phyloP scores from a whole-genome alignment of 2,329 filamentous ascomycete genomes.

The Myriosclerotinia scirpicola region DNA sequence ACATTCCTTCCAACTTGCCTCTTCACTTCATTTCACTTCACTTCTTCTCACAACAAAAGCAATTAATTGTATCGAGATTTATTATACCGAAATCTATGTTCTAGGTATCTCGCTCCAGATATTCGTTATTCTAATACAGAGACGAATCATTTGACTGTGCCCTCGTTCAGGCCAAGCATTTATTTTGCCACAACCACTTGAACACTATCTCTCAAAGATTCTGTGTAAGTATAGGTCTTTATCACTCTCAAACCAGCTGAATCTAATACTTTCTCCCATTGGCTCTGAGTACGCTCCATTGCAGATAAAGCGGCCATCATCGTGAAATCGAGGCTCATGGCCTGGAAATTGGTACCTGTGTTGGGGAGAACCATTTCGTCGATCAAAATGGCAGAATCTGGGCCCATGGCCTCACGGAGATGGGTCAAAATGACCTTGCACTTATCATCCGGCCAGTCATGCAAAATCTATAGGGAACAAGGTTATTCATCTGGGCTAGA shows the following conservation, averaged over 20 bases:
- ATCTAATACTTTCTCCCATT: conserved; percentile 8
- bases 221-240: conserved; percentile 6
- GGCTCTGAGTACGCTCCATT: conserved; percentile 41
- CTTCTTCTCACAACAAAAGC: not conserved
- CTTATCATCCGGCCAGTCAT: conserved; percentile 44
- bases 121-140: not conserved
- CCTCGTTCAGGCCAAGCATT: not conserved
- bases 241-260: not conserved
- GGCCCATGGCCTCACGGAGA: conserved; percentile 10
- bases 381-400: conserved; percentile 41
- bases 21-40: not conserved
- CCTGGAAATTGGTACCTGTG: conserved; percentile 39
- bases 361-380: conserved; percentile 46
- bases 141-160: not conserved
- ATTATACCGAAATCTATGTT: not conserved
- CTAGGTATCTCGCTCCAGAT: too few relatives aligned
- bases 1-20: not conserved
- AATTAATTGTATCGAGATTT: not conserved
- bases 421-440: conserved; percentile 19
- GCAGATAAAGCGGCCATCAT: conserved; percentile 43
- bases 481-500: not conserved
- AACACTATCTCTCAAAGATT: conserved; percentile 6
- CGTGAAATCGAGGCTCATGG: conserved; percentile 41
- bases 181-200: conserved; percentile 5
- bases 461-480: conserved; percentile 36